Conservation (phyloP, 208 protist species). For the Acanthamoeba polyphaga region DNA sequence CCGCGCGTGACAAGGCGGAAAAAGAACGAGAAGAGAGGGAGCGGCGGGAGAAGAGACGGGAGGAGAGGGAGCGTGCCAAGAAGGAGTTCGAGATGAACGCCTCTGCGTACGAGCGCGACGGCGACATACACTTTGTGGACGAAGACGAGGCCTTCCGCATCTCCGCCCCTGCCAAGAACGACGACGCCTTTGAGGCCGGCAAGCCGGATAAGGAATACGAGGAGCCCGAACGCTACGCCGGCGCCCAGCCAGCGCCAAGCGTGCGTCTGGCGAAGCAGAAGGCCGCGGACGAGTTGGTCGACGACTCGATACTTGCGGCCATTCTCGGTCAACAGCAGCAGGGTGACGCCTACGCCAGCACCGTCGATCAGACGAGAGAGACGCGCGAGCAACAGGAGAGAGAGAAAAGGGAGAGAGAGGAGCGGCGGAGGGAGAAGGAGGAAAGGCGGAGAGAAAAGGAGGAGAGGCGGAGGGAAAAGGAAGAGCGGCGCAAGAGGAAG, state of each 20-base stretch:
- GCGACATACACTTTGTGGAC: slow-evolving; percentile 12
- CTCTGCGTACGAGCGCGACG: background rate
- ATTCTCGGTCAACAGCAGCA: background rate
- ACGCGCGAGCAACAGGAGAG: background rate
- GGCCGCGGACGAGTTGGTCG: background rate
- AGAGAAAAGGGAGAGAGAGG: background rate
- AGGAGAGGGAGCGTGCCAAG: background rate
- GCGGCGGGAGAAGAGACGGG: background rate
- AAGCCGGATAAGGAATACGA: no score
- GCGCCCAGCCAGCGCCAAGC: background rate
- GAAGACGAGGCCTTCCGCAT: background rate
- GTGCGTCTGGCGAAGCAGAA: background rate
- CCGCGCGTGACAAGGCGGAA: background rate
- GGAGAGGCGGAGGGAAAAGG: background rate
- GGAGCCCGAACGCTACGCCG: no score
- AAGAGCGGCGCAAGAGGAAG: background rate
- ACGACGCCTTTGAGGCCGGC: no score
- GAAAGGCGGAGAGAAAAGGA: background rate
- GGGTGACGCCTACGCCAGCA: background rate
- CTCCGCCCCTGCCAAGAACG: background rate
- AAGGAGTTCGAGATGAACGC: slow-evolving; percentile 14
- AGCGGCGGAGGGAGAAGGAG: background rate
- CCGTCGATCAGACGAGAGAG: background rate
- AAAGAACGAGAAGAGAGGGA: background rate
- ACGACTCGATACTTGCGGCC: background rate